Conservation (phyloP, 108 stramenopile genomes). For the Asterionellopsis glacialis region DNA sequence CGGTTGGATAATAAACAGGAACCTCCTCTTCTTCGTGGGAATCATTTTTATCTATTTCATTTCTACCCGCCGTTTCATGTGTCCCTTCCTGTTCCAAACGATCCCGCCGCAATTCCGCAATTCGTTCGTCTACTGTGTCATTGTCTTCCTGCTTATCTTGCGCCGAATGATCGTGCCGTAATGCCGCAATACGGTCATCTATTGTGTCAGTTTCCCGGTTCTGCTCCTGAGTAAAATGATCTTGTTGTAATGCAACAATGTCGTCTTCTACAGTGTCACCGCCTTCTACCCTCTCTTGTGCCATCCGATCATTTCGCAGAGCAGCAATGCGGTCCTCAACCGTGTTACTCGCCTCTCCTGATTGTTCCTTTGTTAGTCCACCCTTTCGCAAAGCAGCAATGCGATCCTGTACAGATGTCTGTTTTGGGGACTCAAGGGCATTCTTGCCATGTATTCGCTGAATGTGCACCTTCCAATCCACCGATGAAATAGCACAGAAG, state of each 20-base stretch:
- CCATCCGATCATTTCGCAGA: slow-evolving; percentile 1
- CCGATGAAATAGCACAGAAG: slow-evolving; percentile 16
- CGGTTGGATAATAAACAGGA: too few relatives aligned
- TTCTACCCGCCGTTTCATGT: too few relatives aligned
- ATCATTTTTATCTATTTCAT: too few relatives aligned
- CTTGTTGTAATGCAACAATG: slow-evolving; percentile 10
- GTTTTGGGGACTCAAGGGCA: not conserved
- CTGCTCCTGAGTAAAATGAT: not conserved
- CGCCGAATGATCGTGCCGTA: not conserved
- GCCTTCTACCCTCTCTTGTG: slow-evolving; percentile 5
- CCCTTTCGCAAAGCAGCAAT: slow-evolving; percentile 23
- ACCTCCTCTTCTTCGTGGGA: too few relatives aligned
- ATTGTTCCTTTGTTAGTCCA: not conserved
- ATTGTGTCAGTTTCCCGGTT: not conserved
- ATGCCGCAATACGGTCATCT: slow-evolving; percentile 9
- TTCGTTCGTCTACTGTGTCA: slow-evolving; percentile 3
- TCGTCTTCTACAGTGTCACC: slow-evolving; percentile 8
- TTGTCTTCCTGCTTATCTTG: not conserved
- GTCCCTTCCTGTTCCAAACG: too few relatives aligned
- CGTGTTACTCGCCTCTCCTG: slow-evolving; percentile 4
- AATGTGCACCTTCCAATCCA: not conserved
- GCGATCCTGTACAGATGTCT: slow-evolving; percentile 8
- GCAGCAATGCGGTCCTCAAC: slow-evolving; percentile 18
- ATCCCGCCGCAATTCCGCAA: not conserved
- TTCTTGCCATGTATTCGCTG: not conserved